Evolutionary conservation across 2,329 filamentous ascomycete genomes (phyloP).

Genomic region (Berkeleyomyces rouxiae): DNA sequence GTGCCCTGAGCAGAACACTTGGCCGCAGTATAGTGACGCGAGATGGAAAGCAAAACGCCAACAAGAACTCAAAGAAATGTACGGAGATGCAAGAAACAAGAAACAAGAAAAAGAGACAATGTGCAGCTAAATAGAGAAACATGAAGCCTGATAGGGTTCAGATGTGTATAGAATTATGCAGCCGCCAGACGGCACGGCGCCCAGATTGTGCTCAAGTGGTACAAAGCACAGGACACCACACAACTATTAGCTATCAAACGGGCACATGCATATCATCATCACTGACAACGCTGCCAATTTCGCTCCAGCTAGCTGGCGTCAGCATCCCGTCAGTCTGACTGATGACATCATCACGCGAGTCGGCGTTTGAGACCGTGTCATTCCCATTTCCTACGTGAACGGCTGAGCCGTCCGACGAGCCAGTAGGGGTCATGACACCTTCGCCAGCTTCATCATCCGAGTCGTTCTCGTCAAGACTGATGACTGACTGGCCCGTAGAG

Average conservation of each 20-base stretch:
- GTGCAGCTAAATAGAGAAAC: too few species aligned
- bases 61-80: not conserved
- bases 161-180: not conserved
- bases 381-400: constrained; percentile 20
- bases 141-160: not conserved
- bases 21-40: too few species aligned
- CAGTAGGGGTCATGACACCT: constrained; percentile 12
- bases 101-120: too few species aligned
- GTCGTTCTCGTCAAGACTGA: constrained; percentile 33
- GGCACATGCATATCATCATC: constrained; percentile 29
- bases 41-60: not conserved
- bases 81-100: not conserved
- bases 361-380: constrained; percentile 38
- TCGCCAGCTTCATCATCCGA: constrained; percentile 35
- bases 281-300: constrained; percentile 46
- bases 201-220: not conserved
- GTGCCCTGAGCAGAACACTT: not conserved
- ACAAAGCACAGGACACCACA: not conserved
- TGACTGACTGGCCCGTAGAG: constrained; percentile 29
- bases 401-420: constrained; percentile 5
- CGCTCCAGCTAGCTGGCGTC: constrained; percentile 48
- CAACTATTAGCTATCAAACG: constrained; percentile 18
- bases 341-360: constrained; percentile 37
- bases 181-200: not conserved
- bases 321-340: constrained; percentile 42